Evolutionary conservation across 2,329 filamentous ascomycete species (phyloP).

Genomic region (Hypoxylon sp.): DNA sequence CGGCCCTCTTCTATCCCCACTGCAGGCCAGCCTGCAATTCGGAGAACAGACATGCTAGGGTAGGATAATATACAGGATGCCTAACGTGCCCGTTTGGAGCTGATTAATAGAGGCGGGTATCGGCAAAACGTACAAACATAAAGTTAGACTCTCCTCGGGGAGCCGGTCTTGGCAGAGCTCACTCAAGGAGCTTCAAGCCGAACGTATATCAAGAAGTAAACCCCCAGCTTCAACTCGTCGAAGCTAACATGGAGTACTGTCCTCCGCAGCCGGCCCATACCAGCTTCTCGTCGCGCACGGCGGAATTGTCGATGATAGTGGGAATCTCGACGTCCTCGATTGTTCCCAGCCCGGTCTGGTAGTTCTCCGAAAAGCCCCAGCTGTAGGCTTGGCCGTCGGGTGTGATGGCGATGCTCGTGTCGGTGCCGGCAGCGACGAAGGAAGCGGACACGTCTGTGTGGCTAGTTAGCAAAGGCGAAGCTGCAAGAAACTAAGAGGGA

Average conservation of each 20-base stretch:
- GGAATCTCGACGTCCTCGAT: background rate
- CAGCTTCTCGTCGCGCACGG: background rate
- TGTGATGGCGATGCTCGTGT: background rate
- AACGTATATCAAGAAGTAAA: conserved; percentile 59
- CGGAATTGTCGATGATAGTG: background rate
- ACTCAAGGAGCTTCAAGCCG: conserved; percentile 51
- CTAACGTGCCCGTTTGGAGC: too few species aligned
- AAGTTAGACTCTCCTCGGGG: conserved; percentile 37
- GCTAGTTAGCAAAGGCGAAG: background rate
- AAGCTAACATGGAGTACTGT: background rate
- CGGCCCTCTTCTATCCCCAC: too few species aligned
- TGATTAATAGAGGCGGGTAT: conserved; percentile 30
- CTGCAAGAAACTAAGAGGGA: background rate
- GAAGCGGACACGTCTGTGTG: background rate
- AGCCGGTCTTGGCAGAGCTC: conserved; percentile 42
- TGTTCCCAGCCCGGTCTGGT: background rate
- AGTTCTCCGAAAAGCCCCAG: background rate
- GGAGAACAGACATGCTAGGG: too few species aligned
- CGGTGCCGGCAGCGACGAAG: background rate
- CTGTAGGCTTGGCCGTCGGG: background rate
- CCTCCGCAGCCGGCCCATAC: background rate
- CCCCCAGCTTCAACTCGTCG: background rate
- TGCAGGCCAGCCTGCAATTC: too few species aligned
- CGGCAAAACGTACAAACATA: conserved; percentile 49
- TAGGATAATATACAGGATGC: too few species aligned